Conservation (phyloP, 768 basidiomycete species). For the Suillus lakei region DNA sequence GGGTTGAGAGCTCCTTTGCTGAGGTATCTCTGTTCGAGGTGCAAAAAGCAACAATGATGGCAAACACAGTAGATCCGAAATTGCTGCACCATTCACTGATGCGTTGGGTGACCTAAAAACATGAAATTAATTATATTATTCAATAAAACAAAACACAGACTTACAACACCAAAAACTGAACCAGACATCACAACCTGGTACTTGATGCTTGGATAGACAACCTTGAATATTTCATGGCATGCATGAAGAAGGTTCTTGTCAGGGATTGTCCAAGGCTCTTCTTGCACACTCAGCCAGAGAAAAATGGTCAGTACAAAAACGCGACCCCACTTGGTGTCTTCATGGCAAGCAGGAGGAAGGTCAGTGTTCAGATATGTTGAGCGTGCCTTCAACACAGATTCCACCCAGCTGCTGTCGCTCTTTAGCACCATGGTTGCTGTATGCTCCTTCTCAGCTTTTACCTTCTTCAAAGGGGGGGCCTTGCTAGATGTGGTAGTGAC, state of each 20-base stretch:
- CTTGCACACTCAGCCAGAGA: constrained; percentile 13
- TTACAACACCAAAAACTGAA: constrained; percentile 12
- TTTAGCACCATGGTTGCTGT: no score
- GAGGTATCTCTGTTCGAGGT: not conserved
- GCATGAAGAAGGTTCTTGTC: constrained; percentile 2
- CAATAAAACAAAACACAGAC: not conserved
- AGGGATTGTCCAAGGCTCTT: constrained; percentile 11
- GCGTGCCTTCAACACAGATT: no score
- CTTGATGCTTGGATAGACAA: constrained; percentile 12
- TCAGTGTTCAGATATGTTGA: no score
- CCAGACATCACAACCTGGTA: constrained; percentile 9
- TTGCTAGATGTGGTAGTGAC: no score
- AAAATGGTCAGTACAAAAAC: constrained; percentile 4
- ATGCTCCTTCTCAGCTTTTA: no score
- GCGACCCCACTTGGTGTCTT: no score
- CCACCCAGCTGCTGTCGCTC: no score
- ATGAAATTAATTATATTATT: no score
- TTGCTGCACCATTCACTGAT: constrained; percentile 16
- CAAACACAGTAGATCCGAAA: constrained; percentile 10
- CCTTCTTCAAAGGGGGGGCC: no score
- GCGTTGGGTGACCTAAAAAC: no score
- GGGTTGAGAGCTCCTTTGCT: not conserved
- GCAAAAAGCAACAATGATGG: constrained; percentile 11
- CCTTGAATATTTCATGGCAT: constrained; percentile 9
- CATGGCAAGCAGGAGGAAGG: no score